Base-by-base conservation (phyloP, 192 early-diverging fungal species). In the Rhizoclosmatium globosum region DNA sequence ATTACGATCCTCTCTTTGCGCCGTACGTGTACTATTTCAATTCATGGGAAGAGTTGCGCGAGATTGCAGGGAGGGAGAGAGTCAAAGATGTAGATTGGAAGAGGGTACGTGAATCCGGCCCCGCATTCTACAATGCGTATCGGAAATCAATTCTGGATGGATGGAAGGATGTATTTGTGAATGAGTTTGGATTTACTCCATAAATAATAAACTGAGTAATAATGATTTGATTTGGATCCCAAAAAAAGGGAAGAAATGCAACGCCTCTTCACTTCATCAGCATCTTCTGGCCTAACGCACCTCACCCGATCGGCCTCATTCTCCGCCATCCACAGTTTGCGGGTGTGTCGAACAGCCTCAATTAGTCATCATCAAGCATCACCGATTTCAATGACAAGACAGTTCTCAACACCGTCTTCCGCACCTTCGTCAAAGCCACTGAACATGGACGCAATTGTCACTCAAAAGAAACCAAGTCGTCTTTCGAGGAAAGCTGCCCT, bases 401-500 rank as follows among this genome's bases (percentile, higher is more conserved):
- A 53, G 50, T 17, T 53, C 9, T 53, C 50, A 17, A 53, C 50
- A 17, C 50, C 50, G 50, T 17, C 50, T 7, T 7, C 50, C 50
- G 50, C 50, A 7, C 50, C 50, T 17, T 7, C 50, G 50, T 1
- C 9, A 17, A 17, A 13, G 50, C 9, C 73, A 38, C 73, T 41
- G 42, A 11, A 9, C 38, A 65, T 73, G 13, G 64, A 31, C 67
- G 60, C 66, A 17, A 11, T 65, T 4, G 43, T 65, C 41, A 39
- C 50, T 74, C 76, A 43, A 17, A 45, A 73, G 21, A 11, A n/a
- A 64, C 50, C 53, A 15, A 23, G 77, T 15, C 56, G 77, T 15
- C 48, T 58, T 15, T 66, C 66, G 21, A 17, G 70, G 71, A 87
- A 84, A 76, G 86, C 87, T 41, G 86, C 83, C 39, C 80, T 89